Evolutionary conservation across 2,329 filamentous ascomycete genomes (phyloP).

Genomic region (Rhynchosporium graminicola): DNA sequence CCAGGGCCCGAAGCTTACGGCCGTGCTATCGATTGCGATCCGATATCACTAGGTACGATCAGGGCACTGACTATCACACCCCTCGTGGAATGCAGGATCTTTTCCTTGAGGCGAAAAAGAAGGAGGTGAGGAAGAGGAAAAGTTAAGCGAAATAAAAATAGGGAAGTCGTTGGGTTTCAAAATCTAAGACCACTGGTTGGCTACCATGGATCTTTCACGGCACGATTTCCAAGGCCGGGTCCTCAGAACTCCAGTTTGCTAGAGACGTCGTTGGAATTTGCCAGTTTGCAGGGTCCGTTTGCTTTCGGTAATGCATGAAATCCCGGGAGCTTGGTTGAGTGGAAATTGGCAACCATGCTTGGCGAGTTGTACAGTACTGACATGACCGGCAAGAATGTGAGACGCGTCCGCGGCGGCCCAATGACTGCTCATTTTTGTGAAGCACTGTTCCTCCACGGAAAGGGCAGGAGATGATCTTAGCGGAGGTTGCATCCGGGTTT

Average conservation of each 20-base stretch:
- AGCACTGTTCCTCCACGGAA: background rate
- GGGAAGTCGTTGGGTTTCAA: background rate
- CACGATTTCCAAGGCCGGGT: background rate
- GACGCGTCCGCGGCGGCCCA: conserved; percentile 1
- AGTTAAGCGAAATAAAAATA: background rate
- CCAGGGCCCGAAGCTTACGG: background rate
- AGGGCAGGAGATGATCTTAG: background rate
- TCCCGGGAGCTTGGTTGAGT: conserved; percentile 11
- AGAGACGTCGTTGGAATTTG: background rate
- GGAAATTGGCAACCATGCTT: background rate
- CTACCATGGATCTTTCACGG: background rate
- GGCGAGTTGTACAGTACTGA: background rate
- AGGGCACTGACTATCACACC: conserved; percentile 3
- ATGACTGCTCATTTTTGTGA: background rate
- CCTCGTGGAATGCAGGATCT: background rate
- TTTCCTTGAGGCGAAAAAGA: background rate
- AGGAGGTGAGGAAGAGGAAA: background rate
- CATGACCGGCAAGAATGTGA: background rate
- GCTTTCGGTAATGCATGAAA: conserved; percentile 7
- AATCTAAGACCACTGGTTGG: background rate
- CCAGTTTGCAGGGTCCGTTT: background rate
- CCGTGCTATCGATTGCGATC: background rate
- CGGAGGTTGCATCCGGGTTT: background rate
- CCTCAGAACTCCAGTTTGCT: background rate
- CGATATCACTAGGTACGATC: background rate